These are phyloP conservation scores for Annulohypoxylon nitens DNA, from an alignment of 495 filamentous ascomycete genomes.

Conservation along the genomic window DNA sequence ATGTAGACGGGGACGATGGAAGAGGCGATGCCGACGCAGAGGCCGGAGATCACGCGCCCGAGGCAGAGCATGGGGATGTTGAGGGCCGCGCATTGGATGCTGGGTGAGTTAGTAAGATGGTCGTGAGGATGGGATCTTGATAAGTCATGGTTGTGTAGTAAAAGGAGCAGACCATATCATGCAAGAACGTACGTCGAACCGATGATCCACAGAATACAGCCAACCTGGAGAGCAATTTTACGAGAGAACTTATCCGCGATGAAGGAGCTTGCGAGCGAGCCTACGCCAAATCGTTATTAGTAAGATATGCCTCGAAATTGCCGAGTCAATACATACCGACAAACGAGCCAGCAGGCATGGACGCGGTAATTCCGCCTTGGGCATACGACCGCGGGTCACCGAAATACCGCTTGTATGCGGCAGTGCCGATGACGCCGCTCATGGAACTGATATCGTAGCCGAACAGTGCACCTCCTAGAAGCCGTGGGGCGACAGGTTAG, in stretches of 20 bases:
- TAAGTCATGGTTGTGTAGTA: too few relatives aligned
- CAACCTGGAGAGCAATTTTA: constrained; percentile 77
- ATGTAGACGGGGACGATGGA: constrained; percentile 84
- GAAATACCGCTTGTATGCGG: constrained; percentile 74
- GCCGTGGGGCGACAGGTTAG: background rate
- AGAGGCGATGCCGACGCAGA: constrained; percentile 82
- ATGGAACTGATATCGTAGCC: constrained; percentile 81
- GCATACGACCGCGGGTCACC: constrained; percentile 65
- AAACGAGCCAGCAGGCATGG: constrained; percentile 85
- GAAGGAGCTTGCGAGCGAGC: constrained; percentile 73
- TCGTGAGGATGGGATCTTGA: too few relatives aligned
- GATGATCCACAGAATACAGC: constrained; percentile 76
- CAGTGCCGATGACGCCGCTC: constrained; percentile 74
- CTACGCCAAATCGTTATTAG: constrained; percentile 11
- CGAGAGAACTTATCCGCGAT: constrained; percentile 77
- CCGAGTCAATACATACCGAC: constrained; percentile 54
- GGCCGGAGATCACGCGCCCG: constrained; percentile 77
- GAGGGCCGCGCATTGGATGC: constrained; percentile 70
- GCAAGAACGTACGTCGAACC: constrained; percentile 68
- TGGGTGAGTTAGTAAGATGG: constrained; percentile 27
- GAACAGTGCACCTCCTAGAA: constrained; percentile 72
- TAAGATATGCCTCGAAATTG: background rate
- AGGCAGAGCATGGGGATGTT: constrained; percentile 74
- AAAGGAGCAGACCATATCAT: too few relatives aligned
- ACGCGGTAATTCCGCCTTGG: constrained; percentile 73